Evolutionary conservation across 2,329 filamentous ascomycete species (phyloP).

Genomic region (Tolypocladium inflatum): DNA sequence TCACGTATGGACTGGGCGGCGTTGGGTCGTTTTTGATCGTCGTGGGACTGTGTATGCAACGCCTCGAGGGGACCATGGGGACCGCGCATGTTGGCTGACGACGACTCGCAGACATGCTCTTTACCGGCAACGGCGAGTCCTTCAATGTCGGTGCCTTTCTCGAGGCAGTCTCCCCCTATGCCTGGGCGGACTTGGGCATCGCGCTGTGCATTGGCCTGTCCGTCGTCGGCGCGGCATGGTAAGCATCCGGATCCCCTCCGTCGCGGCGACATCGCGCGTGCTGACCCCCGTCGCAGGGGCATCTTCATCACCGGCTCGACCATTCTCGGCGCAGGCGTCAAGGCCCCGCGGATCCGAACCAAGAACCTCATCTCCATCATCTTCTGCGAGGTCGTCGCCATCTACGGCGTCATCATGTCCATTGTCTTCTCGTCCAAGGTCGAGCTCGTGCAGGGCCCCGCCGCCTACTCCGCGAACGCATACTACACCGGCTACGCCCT

Average conservation of each 20-base stretch:
- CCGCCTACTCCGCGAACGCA: slow-evolving; percentile 63
- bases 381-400: slow-evolving; percentile 99
- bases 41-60: slow-evolving; percentile 65
- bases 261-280: background rate
- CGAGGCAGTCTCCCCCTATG: slow-evolving; percentile 86
- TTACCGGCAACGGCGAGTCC: slow-evolving; percentile 88
- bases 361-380: slow-evolving; percentile 99
- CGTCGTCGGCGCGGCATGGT: slow-evolving; percentile 97
- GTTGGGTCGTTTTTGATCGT: slow-evolving; percentile 59
- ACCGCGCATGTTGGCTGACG: slow-evolving; percentile 3
- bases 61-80: slow-evolving; percentile 6
- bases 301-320: slow-evolving; percentile 98
- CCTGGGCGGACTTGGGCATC: slow-evolving; percentile 87
- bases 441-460: slow-evolving; percentile 51
- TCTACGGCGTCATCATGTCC: slow-evolving; percentile 99
- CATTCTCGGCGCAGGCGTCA: slow-evolving; percentile 93
- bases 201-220: slow-evolving; percentile 91
- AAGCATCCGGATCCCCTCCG: slow-evolving; percentile 19
- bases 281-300: slow-evolving; percentile 52
- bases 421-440: slow-evolving; percentile 96
- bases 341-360: slow-evolving; percentile 92
- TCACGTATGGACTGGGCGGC: slow-evolving; percentile 61
- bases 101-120: slow-evolving; percentile 76
- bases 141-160: slow-evolving; percentile 97
- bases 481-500: slow-evolving; percentile 93